phyloP scores from a whole-genome alignment of 805 yeast genomes.

The Cephaloascus albidus region DNA sequence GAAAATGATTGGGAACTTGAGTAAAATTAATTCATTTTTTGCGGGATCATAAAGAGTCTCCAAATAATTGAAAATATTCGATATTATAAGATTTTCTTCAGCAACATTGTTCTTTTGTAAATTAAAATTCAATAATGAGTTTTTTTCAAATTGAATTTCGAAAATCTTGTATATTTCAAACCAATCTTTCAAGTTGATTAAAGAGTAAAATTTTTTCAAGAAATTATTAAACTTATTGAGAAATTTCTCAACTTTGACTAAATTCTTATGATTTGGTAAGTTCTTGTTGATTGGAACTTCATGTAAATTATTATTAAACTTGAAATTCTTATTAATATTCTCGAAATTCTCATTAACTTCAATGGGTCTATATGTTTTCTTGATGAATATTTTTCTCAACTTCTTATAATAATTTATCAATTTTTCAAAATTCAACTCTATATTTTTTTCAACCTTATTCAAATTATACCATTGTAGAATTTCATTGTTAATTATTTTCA shows the following conservation, averaged over 20 bases:
- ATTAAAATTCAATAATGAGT: conserved; percentile 49
- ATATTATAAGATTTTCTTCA: conserved; percentile 48
- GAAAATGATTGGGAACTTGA: conserved; percentile 60
- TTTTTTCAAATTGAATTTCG: conserved; percentile 56
- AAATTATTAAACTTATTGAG: conserved; percentile 56
- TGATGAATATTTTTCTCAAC: conserved; percentile 60
- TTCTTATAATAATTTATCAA: conserved; percentile 46
- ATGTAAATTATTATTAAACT: conserved; percentile 26
- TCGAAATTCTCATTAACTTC: conserved; percentile 29
- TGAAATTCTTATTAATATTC: conserved; percentile 27
- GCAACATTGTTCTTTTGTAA: conserved; percentile 22
- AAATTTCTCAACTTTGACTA: conserved; percentile 48
- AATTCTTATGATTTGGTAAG: conserved; percentile 33
- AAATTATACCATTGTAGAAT: conserved; percentile 39
- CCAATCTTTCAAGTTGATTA: conserved; percentile 69
- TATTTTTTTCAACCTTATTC: conserved; percentile 14
- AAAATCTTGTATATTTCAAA: conserved; percentile 60
- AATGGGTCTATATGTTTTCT: conserved; percentile 58
- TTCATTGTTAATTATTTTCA: conserved; percentile 62
- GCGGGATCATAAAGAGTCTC: conserved; percentile 38
- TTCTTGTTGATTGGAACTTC: conserved; percentile 39
- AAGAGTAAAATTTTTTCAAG: conserved; percentile 44
- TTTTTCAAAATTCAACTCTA: conserved; percentile 20
- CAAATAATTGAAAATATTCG: conserved; percentile 66
- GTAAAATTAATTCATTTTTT: conserved; percentile 13